Conservation (phyloP, 2,329 filamentous ascomycete genomes). For the Leptosphaerulina australis region DNA sequence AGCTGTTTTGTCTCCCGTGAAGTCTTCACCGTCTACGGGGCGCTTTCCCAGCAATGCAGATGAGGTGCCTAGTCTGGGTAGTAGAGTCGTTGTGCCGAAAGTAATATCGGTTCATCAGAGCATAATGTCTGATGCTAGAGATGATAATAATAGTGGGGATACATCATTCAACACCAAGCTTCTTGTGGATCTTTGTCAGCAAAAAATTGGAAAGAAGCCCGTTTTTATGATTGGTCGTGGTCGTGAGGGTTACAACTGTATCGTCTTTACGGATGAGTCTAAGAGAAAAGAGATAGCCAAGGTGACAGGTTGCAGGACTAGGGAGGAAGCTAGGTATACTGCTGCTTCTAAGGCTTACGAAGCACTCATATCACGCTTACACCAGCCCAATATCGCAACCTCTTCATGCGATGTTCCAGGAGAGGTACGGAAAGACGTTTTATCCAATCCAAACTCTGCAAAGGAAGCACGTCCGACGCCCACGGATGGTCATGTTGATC, state of each 20-base stretch:
- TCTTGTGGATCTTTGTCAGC: slow-evolving; percentile 1
- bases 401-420: too few relatives aligned
- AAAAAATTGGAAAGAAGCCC: slow-evolving; percentile 2
- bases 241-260: slow-evolving; percentile 8
- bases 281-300: slow-evolving; percentile 1
- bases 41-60: neutral
- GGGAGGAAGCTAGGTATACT: slow-evolving; percentile 2
- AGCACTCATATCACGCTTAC: neutral
- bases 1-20: neutral
- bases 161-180: slow-evolving; percentile 1
- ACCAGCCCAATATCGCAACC: neutral
- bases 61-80: neutral
- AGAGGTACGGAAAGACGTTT: too few relatives aligned
- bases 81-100: neutral
- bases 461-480: neutral
- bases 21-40: too few relatives aligned
- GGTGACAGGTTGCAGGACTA: neutral
- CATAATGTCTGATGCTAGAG: neutral
- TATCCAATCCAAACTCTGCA: neutral
- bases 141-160: neutral
- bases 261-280: neutral
- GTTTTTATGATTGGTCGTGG: slow-evolving; percentile 6
- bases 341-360: slow-evolving; percentile 3
- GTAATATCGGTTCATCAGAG: neutral
- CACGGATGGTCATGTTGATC: neutral